phyloP scores from a whole-genome alignment of 1,284 basidiomycete genomes.

The Ustilago sp. region DNA sequence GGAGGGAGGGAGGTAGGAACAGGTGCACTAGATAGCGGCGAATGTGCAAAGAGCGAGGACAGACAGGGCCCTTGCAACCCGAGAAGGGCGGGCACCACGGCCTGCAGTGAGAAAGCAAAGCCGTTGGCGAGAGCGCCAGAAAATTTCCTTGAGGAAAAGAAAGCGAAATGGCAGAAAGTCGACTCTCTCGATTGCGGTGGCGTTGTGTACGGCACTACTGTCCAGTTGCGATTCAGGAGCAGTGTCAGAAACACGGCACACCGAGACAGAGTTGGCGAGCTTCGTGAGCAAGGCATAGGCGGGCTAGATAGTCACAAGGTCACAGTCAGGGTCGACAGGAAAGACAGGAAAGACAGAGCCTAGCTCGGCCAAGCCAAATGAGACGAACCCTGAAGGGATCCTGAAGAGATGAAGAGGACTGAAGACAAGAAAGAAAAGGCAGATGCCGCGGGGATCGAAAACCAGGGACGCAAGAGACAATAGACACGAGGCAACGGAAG shows the following conservation, averaged over 20 bases:
- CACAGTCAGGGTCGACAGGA: no score
- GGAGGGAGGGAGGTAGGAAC: neutral
- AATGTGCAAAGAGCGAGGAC: neutral
- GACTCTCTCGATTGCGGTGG: constrained; percentile 22
- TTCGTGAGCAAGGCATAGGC: constrained; percentile 2
- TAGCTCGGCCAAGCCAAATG: neutral
- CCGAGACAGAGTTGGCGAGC: neutral
- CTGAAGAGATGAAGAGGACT: neutral
- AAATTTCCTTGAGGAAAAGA: neutral
- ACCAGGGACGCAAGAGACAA: neutral
- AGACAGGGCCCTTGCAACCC: neutral
- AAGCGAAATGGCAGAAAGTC: neutral
- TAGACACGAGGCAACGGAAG: neutral
- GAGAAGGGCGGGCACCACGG: neutral
- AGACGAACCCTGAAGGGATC: no score
- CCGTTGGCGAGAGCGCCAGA: neutral
- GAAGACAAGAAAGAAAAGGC: neutral
- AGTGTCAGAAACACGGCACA: neutral
- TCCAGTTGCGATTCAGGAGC: neutral
- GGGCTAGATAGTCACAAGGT: neutral
- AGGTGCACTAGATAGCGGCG: neutral
- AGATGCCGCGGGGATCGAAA: constrained; percentile 23
- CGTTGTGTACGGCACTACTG: neutral
- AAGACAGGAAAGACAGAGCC: neutral
- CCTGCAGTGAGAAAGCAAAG: neutral